These are phyloP conservation scores for Ascochyta viciae-villosae DNA, from an alignment of 2,329 filamentous ascomycete genomes.

Conservation along the genomic window DNA sequence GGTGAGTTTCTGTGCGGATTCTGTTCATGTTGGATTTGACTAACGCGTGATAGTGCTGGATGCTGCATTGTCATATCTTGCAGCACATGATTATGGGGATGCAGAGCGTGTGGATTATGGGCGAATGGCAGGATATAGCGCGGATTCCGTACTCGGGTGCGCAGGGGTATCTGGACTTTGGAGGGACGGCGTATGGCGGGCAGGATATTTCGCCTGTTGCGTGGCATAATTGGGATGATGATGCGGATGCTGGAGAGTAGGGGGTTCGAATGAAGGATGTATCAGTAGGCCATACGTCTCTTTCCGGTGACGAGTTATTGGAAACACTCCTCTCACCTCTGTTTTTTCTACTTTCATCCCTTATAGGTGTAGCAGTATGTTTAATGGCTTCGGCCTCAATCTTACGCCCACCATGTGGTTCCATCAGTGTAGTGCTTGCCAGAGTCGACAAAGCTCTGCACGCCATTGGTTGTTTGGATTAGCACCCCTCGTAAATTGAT, in stretches of 20 bases:
- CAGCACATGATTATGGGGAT: conserved; percentile 66
- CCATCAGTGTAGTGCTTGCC: too few species aligned
- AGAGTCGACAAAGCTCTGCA: too few species aligned
- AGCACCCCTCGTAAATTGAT: too few species aligned
- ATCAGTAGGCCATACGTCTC: too few species aligned
- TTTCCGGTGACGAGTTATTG: too few species aligned
- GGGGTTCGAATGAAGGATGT: too few species aligned
- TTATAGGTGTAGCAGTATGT: too few species aligned
- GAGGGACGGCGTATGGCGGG: conserved; percentile 53
- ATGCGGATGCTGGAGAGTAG: background rate
- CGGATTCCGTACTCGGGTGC: conserved; percentile 44
- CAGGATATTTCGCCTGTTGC: conserved; percentile 14
- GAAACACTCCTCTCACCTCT: too few species aligned
- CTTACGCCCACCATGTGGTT: too few species aligned
- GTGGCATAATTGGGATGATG: conserved; percentile 21
- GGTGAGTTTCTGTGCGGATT: background rate
- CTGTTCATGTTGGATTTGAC: background rate
- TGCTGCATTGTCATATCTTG: conserved; percentile 67
- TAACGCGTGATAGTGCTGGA: conserved; percentile 62
- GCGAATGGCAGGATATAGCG: conserved; percentile 51
- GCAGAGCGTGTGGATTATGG: conserved; percentile 58
- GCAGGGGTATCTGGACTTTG: conserved; percentile 54
- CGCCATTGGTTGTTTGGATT: too few species aligned
- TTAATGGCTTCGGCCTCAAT: too few species aligned
- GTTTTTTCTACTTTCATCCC: too few species aligned